Evolutionary conservation across 2,329 filamentous ascomycete species (phyloP).

Genomic region (Thelonectria olida): DNA sequence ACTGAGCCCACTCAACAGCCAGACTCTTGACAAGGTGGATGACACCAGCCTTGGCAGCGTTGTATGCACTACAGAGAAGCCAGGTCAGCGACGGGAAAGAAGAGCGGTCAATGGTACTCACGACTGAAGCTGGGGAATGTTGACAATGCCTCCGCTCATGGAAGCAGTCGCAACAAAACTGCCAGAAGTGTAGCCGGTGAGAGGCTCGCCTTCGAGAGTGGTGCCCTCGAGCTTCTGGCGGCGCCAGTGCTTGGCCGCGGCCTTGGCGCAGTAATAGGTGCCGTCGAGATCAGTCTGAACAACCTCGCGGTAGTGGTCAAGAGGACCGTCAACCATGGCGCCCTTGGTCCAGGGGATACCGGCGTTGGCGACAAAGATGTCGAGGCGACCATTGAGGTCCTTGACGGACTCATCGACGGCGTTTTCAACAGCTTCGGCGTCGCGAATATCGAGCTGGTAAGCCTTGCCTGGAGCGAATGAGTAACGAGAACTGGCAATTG

Average conservation of each 20-base stretch:
- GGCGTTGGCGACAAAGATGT: slow-evolving; percentile 81
- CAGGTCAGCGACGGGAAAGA: not conserved
- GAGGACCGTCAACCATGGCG: slow-evolving; percentile 68
- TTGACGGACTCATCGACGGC: slow-evolving; percentile 60
- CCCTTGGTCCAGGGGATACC: slow-evolving; percentile 78
- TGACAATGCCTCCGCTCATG: slow-evolving; percentile 61
- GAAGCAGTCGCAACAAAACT: slow-evolving; percentile 63
- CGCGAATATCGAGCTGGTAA: slow-evolving; percentile 67
- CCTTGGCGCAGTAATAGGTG: slow-evolving; percentile 77
- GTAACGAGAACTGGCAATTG: slow-evolving; percentile 19
- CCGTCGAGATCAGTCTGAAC: slow-evolving; percentile 76
- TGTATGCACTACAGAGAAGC: slow-evolving; percentile 54
- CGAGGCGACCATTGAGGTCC: slow-evolving; percentile 76
- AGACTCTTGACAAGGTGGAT: slow-evolving; percentile 65
- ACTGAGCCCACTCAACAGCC: slow-evolving; percentile 65
- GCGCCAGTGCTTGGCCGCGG: slow-evolving; percentile 73
- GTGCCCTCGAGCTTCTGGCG: slow-evolving; percentile 73
- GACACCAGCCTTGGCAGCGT: slow-evolving; percentile 64
- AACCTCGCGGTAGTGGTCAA: slow-evolving; percentile 74
- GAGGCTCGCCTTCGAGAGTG: slow-evolving; percentile 28
- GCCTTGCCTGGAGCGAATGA: slow-evolving; percentile 59
- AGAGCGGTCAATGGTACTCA: not conserved
- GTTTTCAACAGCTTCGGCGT: slow-evolving; percentile 57
- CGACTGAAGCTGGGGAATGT: slow-evolving; percentile 62
- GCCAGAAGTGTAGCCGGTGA: slow-evolving; percentile 45